Evolutionary conservation across 1,284 basidiomycete species (phyloP), one percentile per base, ranked within the genome.

Genomic region (Ustilago sp.): DNA sequence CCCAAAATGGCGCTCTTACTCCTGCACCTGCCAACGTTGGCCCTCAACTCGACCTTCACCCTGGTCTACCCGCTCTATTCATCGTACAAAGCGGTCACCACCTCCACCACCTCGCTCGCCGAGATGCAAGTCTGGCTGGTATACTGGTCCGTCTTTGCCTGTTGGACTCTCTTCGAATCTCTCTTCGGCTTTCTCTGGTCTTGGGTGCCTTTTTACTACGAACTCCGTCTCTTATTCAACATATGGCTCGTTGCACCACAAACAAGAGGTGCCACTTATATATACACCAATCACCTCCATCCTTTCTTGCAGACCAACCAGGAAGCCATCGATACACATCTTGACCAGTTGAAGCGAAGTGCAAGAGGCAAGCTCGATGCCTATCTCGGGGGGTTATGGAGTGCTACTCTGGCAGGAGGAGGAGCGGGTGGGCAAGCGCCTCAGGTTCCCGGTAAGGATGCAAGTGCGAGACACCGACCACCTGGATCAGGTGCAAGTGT

Each of bases 301-400:
- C 94, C 94, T 0, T 92, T 94, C 88, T 90, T 95, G 80, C 88
- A 89, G 67, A 85, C 88, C 11, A 92, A 95, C 84, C 93, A 95
- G 87, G 82, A 88, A 7, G 90, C 93, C 81, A 95, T 95, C 84
- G 94, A 95, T 85, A 89, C 89, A n/a, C 88, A 90, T 0, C 88
- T 94, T 56, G 90, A 90, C 3, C 60, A 80, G 13, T 78, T 68
- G n/a, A 85, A 82, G 57, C 39, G 34, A 5, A 34, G 15, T 35
- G 19, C 64, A 0, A 53, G 34, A 34, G 56, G 7, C 13, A 71
- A 47, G 34, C 9, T 64, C 8, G 61, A 73, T n/a, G 60, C 9
- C 1, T 15, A n/a, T 2, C 34, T 78, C 17, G 73, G 72, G 6
- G 61, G 59, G 0, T 8, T 68, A 28, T 71, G 61, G 63, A 61